Conservation (phyloP, 1,284 basidiomycete species). For the Hemileia vastatrix region DNA sequence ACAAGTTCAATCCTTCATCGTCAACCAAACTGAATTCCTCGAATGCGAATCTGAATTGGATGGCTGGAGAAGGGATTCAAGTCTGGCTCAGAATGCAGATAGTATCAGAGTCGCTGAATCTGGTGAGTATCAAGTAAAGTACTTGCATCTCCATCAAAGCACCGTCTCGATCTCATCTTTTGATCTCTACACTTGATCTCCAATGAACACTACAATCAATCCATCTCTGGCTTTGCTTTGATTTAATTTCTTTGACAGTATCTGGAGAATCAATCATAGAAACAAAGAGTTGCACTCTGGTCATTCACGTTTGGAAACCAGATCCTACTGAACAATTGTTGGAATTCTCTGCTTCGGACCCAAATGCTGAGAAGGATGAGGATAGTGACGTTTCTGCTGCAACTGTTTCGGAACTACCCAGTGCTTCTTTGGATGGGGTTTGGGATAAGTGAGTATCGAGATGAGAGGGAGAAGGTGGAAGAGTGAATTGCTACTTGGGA, state of each 20-base stretch:
- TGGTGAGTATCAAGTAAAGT: too few relatives aligned
- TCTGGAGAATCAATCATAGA: conserved; percentile 26
- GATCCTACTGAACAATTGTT: conserved; percentile 61
- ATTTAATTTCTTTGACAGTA: conserved; percentile 39
- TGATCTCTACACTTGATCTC: not conserved
- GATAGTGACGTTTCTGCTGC: conserved; percentile 60
- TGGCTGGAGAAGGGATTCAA: conserved; percentile 63
- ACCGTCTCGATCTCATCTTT: not conserved
- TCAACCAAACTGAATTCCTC: conserved; percentile 46
- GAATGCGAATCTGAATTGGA: conserved; percentile 57
- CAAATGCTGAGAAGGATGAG: conserved; percentile 42
- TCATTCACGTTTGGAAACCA: conserved; percentile 76
- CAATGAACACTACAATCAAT: conserved; percentile 21
- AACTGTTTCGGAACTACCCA: conserved; percentile 73
- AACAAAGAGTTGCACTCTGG: not conserved
- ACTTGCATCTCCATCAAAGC: not conserved
- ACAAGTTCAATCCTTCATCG: conserved; percentile 56
- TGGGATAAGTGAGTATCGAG: conserved; percentile 56
- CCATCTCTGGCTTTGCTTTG: not conserved
- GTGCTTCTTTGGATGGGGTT: conserved; percentile 68
- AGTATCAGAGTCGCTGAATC: conserved; percentile 63
- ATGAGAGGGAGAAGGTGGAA: not conserved
- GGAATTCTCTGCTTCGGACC: conserved; percentile 58
- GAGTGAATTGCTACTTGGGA: not conserved
- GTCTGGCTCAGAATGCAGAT: conserved; percentile 65